Evolutionary conservation across 179 eudicot genomes (phyloP), one percentile per base, ranked within the genome.

Genomic region (Beta macrorhiza): DNA sequence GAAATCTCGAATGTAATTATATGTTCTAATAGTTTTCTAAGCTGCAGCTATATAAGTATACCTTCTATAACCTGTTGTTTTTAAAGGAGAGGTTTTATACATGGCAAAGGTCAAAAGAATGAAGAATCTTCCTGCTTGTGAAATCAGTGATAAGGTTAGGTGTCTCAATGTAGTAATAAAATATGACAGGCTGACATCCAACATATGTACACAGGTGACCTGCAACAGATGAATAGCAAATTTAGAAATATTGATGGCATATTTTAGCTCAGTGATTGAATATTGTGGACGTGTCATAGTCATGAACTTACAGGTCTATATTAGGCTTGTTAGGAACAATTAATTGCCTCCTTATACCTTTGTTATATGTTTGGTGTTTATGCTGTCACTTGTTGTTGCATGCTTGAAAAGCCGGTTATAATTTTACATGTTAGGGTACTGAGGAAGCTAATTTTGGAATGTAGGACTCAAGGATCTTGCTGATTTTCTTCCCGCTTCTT

Each of bases 381-480:
- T 22, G 52, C 11, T 75, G 64, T 58, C 5, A 42, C 17, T 67
- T 67, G 37, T 64, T 72, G 17, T 49, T 80, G 59, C 72, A 67
- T 67, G 79, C 49, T 73, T 81, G 22, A 45, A 78, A 45, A 64
- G 9, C 14, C 20, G 12, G 10, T 45, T 12, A 47, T 14, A 37
- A 12, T 47, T 64, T 17, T 55, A 45, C 22, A 65, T 67, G 49
- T 78, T 72, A 12, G 51, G 63, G 16, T 55, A 22, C 74, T 67
- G 55, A 73, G 74, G 49, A 58, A 55, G 56, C 22, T 77, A 10
- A 14, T 14, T 56, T 79, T 29, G 80, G 58, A 45, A 82, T 75
- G 22, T 92, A 97, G 99, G 99, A 83, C 91, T 97, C 79, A 97
- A 94, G 82, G 98, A 97, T 87, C 91, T 97, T 81, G 99, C 97